Evolutionary conservation across 352 stramenopile genomes (phyloP).

Genomic region (Phytophthora citricola): DNA sequence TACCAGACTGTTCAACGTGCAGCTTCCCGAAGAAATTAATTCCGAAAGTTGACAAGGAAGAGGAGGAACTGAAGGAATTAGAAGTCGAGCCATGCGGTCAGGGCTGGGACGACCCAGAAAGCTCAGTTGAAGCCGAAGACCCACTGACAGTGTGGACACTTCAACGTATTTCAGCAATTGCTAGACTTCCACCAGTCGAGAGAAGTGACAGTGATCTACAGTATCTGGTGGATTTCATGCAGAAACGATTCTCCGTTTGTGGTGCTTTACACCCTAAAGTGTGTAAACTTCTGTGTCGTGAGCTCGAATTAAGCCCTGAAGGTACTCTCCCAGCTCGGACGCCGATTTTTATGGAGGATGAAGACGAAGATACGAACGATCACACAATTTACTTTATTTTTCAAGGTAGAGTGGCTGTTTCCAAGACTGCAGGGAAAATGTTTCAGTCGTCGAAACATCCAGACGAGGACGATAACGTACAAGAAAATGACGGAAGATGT

Average conservation of each 20-base stretch:
- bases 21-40: constrained; percentile 1
- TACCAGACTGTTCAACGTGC: constrained; percentile 20
- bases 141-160: constrained; percentile 33
- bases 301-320: constrained; percentile 35
- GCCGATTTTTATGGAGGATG: constrained; percentile 41
- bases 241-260: constrained; percentile 51
- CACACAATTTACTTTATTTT: constrained; percentile 38
- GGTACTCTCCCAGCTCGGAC: constrained; percentile 27
- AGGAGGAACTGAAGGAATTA: constrained; percentile 6
- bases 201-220: constrained; percentile 50
- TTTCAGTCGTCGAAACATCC: constrained; percentile 27
- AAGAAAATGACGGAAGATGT: constrained; percentile 8
- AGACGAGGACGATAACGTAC: constrained; percentile 1
- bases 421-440: constrained; percentile 30
- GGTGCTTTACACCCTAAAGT: constrained; percentile 43
- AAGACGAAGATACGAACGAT: constrained; percentile 10
- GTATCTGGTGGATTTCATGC: constrained; percentile 53
- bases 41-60: constrained; percentile 5
- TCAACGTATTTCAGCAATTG: constrained; percentile 37
- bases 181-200: constrained; percentile 8
- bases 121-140: constrained; percentile 20
- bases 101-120: constrained; percentile 6
- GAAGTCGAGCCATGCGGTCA: background rate
- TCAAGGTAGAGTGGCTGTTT: constrained; percentile 32
- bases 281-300: constrained; percentile 40